A percentile compares a stretch with the other conserved stretches of the same genome.
These are phyloP conservation scores for Singerocomus inundabilis DNA, from an alignment of 1,284 basidiomycete species.

Conservation along the genomic window DNA sequence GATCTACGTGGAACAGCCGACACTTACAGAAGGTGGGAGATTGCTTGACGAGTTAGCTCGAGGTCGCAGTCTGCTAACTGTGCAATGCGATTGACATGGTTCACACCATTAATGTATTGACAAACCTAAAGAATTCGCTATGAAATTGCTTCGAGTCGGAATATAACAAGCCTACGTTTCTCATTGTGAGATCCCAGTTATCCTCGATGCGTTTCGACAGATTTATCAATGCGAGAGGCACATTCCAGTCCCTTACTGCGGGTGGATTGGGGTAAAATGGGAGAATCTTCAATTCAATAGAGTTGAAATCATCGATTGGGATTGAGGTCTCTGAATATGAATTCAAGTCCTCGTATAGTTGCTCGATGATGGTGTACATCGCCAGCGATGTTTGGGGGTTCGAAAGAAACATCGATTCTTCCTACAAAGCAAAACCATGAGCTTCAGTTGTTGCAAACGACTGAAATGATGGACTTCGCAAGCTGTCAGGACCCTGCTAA, in stretches of 20 bases:
- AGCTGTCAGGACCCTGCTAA: constrained; percentile 81
- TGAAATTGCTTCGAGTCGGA: constrained; percentile 1
- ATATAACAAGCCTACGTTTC: constrained; percentile 53
- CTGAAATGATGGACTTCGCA: constrained; percentile 72
- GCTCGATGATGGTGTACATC: constrained; percentile 88
- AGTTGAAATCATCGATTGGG: constrained; percentile 84
- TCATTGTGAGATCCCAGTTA: constrained; percentile 97
- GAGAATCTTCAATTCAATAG: constrained; percentile 93
- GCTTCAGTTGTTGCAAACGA: background rate
- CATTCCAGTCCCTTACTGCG: constrained; percentile 90
- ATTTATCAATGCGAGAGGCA: constrained; percentile 88
- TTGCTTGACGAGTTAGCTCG: constrained; percentile 79
- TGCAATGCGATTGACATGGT: constrained; percentile 90
- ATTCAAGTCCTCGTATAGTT: constrained; percentile 96
- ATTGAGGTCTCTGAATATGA: constrained; percentile 96
- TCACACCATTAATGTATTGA: constrained; percentile 84
- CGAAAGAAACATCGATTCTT: constrained; percentile 89
- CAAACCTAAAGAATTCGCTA: constrained; percentile 53
- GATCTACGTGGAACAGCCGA: background rate
- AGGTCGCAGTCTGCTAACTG: constrained; percentile 90
- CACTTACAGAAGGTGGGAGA: constrained; percentile 87
- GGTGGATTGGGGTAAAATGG: constrained; percentile 96
- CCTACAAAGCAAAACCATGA: constrained; percentile 45
- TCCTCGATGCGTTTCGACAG: constrained; percentile 78
- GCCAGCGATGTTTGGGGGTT: constrained; percentile 66